Conservation (phyloP, 2,329 filamentous ascomycete species). For the Trichoderma arundinaceum region DNA sequence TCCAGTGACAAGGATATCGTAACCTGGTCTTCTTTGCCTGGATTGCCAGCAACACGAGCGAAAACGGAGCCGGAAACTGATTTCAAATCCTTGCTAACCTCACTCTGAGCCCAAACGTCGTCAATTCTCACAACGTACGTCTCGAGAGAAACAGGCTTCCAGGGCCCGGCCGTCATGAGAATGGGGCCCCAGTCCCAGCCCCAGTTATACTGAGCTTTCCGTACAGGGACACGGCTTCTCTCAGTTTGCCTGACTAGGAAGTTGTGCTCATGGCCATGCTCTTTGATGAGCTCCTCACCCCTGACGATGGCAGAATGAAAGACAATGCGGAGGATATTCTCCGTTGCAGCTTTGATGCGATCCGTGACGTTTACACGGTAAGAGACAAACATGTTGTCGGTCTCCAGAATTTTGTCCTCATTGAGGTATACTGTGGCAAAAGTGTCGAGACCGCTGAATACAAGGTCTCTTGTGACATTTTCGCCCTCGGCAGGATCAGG, state of each 20-base stretch:
- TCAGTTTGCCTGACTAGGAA: conserved; percentile 59
- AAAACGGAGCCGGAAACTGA: conserved; percentile 46
- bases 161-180: conserved; percentile 66
- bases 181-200: conserved; percentile 75
- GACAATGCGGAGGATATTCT: conserved; percentile 59
- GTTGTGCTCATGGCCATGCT: conserved; percentile 59
- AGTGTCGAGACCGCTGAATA: conserved; percentile 69
- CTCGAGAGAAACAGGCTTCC: conserved; percentile 71
- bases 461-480: conserved; percentile 49
- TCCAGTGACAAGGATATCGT: conserved; percentile 39
- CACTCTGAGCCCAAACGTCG: conserved; percentile 58
- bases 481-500: background rate
- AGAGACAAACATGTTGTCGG: conserved; percentile 69
- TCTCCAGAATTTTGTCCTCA: conserved; percentile 56
- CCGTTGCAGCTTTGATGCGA: conserved; percentile 42
- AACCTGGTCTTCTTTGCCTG: conserved; percentile 38
- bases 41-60: conserved; percentile 46
- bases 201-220: conserved; percentile 75
- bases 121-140: conserved; percentile 63
- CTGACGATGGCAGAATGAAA: conserved; percentile 62
- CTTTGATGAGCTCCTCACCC: conserved; percentile 57
- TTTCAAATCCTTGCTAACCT: conserved; percentile 46
- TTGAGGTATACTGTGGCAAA: conserved; percentile 65
- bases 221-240: conserved; percentile 42
- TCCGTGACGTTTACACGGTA: conserved; percentile 59